Base-by-base conservation (phyloP, 345 rosid species). In the Hypericum androsaemum region DNA sequence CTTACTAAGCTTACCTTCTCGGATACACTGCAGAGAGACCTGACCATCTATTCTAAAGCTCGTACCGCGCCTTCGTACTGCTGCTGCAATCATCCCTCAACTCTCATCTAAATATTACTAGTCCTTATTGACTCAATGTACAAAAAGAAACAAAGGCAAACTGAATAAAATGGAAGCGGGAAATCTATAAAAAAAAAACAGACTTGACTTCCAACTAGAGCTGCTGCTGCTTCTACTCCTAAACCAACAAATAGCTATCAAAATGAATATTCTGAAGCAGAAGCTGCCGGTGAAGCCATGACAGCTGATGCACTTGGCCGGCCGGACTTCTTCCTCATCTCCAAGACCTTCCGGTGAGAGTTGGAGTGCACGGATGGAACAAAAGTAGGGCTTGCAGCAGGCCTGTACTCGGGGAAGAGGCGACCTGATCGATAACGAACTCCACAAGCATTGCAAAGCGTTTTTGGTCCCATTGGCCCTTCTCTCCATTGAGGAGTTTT, bases 401-500 rank as follows among this genome's bases (percentile, higher is more conserved):
- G 97, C 11, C 95, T 86, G 69, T 89, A 89, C 62, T 89, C 95
- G 0, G 92, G 95, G 62, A 77, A 62, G 54, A 85, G 92, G 59
- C 95, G 87, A 46, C 95, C 97, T 2, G 92, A 83, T 64, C 95
- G 77, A 65, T 73, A 85, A 10, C 97, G 82, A 43, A 89, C 95
- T 16, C 97, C 97, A 39, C 97, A 89, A 35, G 95, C 97, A 57
- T 85, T 89, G 76, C 97, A 89, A 6, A 89, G 88, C n/a, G 95
- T 89, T 75, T 80, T 89, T 13, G 86, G 92, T 3, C 97, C 97
- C 67, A 42, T 55, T 3, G 97, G 97, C 12, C 97, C 97, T 72
- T 83, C 95, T 63, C 97, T 83, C 97, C 97, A 89, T 61, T 89
- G 95, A 3, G 95, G 95, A 56, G 95, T 89, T 64, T 70, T 77